Evolutionary conservation across 805 yeast species (phyloP).

Genomic region (Candida odintsovae): DNA sequence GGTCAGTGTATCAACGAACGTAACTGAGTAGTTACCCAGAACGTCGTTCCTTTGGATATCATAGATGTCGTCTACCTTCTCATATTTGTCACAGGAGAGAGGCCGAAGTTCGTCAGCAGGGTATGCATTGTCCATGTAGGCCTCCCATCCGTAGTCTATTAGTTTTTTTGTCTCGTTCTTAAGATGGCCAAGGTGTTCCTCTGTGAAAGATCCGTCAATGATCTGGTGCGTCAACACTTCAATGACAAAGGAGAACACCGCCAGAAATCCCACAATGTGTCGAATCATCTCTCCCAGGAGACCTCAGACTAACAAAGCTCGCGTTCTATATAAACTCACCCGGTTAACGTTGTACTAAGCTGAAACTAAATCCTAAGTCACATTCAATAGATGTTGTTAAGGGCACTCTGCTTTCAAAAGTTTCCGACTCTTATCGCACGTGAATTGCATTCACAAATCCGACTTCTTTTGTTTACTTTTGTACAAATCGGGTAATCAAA

Average conservation of each 20-base stretch:
- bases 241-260: neutral
- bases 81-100: slow-evolving; percentile 59
- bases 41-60: slow-evolving; percentile 73
- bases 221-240: neutral
- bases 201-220: slow-evolving; percentile 14
- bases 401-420: neutral
- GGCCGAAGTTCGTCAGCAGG: slow-evolving; percentile 85
- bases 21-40: slow-evolving; percentile 75
- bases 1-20: slow-evolving; percentile 75
- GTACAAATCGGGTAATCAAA: slow-evolving; percentile 2
- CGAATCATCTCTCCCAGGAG: neutral
- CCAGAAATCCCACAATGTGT: neutral
- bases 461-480: slow-evolving; percentile 4
- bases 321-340: too few species aligned
- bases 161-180: slow-evolving; percentile 45
- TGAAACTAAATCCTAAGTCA: too few species aligned
- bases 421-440: neutral
- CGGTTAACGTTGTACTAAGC: too few species aligned
- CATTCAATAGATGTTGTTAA: too few species aligned
- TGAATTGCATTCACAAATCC: neutral
- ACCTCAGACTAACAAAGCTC: neutral
- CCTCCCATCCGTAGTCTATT: slow-evolving; percentile 70
- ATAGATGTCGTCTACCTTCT: slow-evolving; percentile 49
- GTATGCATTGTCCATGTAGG: slow-evolving; percentile 63
- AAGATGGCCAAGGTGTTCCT: slow-evolving; percentile 25